Base-by-base conservation (phyloP, 1,139 yeast species). In the Nakaseomyces uthaithaninus region DNA sequence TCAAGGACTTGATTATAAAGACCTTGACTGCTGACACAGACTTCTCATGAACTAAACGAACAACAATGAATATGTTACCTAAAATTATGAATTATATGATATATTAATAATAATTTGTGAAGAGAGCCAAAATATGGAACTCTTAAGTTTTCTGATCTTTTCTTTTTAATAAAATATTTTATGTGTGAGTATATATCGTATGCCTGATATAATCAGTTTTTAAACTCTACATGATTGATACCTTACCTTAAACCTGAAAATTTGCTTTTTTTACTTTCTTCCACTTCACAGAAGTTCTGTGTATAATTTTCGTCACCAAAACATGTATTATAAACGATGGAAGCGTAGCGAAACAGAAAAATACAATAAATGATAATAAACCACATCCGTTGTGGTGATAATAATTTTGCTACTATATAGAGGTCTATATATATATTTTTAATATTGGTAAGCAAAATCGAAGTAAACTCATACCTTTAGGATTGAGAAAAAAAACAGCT, bases 1-100 rank as follows among this genome's bases (percentile, higher is more conserved):
- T 85, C 39, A 89, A 89, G 63, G 68, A 71, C 42, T 53, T 70
- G 24, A 66, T 80, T 63, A 72, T 77, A 56, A 55, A 64, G 23
- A 69, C 52, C 2, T 41, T 55, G 36, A 46, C 49, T 10, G 51
- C 35, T 12, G 35, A 20, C 8, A 31, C 35, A 4, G 48, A 31
- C 12, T 31, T 31, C 12, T 20, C 12, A 31, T 20, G 17, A 11
- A 22, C 11, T 8, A 8, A 22, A 22, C 25, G 25, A 22, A 22
- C 25, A 22, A 8, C 8, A 22, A 22, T 8, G 11, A 22, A 8
- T 22, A n/a, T n/a, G n/a, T n/a, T n/a, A n/a, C n/a, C n/a, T n/a
- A n/a, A n/a, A n/a, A n/a, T n/a, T n/a, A n/a, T n/a, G n/a, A n/a
- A n/a, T n/a, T n/a, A n/a, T n/a, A n/a, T n/a, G n/a, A n/a, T n/a